Conservation (phyloP, 306 rosid species). For the Pyrus pyrifolia region DNA sequence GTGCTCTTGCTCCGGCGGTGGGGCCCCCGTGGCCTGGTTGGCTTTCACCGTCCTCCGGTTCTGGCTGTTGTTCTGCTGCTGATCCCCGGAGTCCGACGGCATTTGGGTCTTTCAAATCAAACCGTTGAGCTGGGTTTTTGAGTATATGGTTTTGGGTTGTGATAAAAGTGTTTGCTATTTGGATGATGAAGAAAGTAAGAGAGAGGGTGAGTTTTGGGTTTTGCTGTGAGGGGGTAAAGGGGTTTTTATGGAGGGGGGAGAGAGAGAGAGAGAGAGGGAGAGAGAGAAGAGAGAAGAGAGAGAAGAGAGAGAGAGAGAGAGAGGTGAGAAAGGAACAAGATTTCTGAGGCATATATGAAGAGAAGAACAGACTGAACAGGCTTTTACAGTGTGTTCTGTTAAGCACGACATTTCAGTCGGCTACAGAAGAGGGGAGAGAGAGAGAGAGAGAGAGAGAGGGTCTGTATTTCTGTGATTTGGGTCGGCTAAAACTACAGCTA, state of each 20-base stretch:
- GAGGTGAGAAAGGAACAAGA: conserved; percentile 17
- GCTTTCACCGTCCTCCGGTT: conserved; percentile 9
- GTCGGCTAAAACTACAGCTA: conserved; percentile 23
- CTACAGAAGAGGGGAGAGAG: not conserved
- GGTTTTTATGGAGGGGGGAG: conserved; percentile 40
- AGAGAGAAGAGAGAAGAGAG: conserved; percentile 12
- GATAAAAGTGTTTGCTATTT: not conserved
- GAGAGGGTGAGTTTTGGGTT: not conserved
- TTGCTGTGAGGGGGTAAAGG: not conserved
- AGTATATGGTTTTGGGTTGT: not conserved
- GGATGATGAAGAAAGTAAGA: not conserved
- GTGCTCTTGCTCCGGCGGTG: conserved; percentile 81
- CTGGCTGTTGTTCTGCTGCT: not conserved
- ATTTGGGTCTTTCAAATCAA: conserved; percentile 5
- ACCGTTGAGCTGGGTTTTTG: not conserved
- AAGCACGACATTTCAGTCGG: conserved; percentile 60
- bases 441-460: not conserved
- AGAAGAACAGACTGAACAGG: conserved; percentile 54
- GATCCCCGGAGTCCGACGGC: conserved; percentile 64
- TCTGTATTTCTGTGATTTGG: not conserved
- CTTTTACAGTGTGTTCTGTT: conserved; percentile 59
- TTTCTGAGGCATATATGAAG: conserved; percentile 58
- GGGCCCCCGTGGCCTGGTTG: conserved; percentile 24
- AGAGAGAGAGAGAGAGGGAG: conserved; percentile 6
- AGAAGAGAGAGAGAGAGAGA: conserved; percentile 14